Percentiles rank a stretch among this genome's conserved stretches.
These are phyloP conservation scores for Rhizopogon roseolus DNA, from an alignment of 768 basidiomycete genomes.

Conservation along the genomic window DNA sequence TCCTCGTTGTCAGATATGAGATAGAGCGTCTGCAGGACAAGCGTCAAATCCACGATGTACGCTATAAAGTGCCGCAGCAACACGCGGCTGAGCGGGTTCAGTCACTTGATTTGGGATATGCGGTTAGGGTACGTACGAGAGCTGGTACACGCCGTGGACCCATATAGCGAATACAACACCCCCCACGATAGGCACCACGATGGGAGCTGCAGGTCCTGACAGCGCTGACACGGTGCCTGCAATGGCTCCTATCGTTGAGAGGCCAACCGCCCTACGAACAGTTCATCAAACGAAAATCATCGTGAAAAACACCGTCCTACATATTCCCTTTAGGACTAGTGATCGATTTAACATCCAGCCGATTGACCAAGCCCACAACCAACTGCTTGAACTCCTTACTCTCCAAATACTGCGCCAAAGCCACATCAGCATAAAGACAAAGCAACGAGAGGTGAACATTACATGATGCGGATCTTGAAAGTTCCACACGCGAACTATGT, in stretches of 20 bases:
- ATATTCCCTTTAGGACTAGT: not conserved
- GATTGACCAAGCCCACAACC: not conserved
- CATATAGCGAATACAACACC: not conserved
- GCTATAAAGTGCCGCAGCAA: constrained; percentile 14
- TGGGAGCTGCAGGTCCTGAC: not conserved
- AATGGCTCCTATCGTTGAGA: not conserved
- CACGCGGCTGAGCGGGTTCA: not conserved
- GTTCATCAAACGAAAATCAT: not conserved
- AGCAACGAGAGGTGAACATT: not conserved
- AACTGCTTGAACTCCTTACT: not conserved
- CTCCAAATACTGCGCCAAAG: not conserved
- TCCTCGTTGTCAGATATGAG: not conserved
- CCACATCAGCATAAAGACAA: not conserved
- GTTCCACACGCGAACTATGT: constrained; percentile 15
- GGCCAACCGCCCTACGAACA: not conserved
- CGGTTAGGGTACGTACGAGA: not conserved
- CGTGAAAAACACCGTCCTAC: not conserved
- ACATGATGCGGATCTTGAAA: constrained; percentile 4
- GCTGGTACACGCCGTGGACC: not conserved
- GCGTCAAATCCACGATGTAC: constrained; percentile 20
- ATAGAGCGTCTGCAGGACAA: constrained; percentile 20
- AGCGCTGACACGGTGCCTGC: not conserved
- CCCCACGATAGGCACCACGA: not conserved
- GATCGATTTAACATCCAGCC: not conserved
- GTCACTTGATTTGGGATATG: not conserved